A percentile compares a stretch with the other conserved stretches of the same genome.
phyloP scores from a whole-genome alignment of 2,329 filamentous ascomycete species.

The Fusarium praegraminearum region DNA sequence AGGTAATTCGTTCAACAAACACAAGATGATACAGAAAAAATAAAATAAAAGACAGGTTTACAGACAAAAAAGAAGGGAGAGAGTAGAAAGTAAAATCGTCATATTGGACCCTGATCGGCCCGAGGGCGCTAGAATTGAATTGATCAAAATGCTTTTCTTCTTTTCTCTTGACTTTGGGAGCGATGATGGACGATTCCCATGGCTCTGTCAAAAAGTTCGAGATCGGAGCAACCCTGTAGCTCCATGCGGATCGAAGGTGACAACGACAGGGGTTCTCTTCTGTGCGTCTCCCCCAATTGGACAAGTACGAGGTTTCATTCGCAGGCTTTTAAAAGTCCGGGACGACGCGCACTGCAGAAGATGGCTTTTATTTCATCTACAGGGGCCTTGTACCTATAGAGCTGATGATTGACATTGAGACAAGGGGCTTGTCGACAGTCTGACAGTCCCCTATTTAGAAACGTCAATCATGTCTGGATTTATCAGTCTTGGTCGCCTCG shows the following conservation, averaged over 20 bases:
- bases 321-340: background rate
- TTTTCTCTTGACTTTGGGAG: constrained; percentile 1
- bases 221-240: constrained; percentile 39
- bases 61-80: background rate
- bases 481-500: constrained; percentile 14
- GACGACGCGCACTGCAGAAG: background rate
- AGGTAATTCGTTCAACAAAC: background rate
- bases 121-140: background rate
- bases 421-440: background rate
- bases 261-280: background rate
- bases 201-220: constrained; percentile 30
- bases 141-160: constrained; percentile 2
- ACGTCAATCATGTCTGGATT: constrained; percentile 25
- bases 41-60: background rate
- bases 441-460: constrained; percentile 12
- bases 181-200: constrained; percentile 42
- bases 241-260: background rate
- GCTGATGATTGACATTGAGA: constrained; percentile 8
- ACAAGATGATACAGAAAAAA: background rate
- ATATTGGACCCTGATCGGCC: constrained; percentile 3
- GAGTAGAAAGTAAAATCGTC: background rate
- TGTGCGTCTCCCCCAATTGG: background rate
- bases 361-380: background rate
- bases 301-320: background rate
- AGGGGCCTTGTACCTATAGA: background rate